Evolutionary conservation across 805 yeast species (phyloP).

Genomic region (Cephaloascus albidus): DNA sequence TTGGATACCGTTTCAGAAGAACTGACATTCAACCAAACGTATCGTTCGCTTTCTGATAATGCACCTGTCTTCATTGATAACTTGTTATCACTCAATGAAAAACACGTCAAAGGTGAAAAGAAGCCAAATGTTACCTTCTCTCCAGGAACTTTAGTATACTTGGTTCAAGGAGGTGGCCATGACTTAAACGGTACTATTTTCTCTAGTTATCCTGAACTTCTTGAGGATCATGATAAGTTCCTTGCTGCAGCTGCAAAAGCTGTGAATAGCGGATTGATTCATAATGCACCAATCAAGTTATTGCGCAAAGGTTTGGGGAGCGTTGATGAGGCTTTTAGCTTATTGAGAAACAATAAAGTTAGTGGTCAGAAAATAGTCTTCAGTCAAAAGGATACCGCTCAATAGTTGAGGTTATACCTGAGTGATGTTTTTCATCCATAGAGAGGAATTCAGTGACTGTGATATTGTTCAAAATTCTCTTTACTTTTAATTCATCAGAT

Average conservation of each 20-base stretch:
- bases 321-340: too few species aligned
- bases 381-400: too few species aligned
- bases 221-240: slow-evolving; percentile 13
- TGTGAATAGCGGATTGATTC: too few species aligned
- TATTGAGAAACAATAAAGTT: too few species aligned
- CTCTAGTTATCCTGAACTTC: slow-evolving; percentile 15
- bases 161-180: slow-evolving; percentile 23
- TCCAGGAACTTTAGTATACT: slow-evolving; percentile 23
- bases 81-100: slow-evolving; percentile 17
- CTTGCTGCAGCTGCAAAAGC: slow-evolving; percentile 16
- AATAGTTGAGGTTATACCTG: too few species aligned
- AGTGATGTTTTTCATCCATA: too few species aligned
- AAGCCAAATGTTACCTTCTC: slow-evolving; percentile 20
- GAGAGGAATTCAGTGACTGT: too few species aligned
- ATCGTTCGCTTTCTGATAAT: slow-evolving; percentile 22
- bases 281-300: too few species aligned
- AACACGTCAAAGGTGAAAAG: slow-evolving; percentile 13
- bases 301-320: too few species aligned
- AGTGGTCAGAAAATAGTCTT: too few species aligned
- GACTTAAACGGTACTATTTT: slow-evolving; percentile 16
- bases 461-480: too few species aligned
- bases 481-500: too few species aligned
- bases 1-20: slow-evolving; percentile 15
- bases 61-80: slow-evolving; percentile 23
- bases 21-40: slow-evolving; percentile 12